These are phyloP conservation scores for Podaxis pistillaris DNA, from an alignment of 768 basidiomycete species.

Conservation along the genomic window DNA sequence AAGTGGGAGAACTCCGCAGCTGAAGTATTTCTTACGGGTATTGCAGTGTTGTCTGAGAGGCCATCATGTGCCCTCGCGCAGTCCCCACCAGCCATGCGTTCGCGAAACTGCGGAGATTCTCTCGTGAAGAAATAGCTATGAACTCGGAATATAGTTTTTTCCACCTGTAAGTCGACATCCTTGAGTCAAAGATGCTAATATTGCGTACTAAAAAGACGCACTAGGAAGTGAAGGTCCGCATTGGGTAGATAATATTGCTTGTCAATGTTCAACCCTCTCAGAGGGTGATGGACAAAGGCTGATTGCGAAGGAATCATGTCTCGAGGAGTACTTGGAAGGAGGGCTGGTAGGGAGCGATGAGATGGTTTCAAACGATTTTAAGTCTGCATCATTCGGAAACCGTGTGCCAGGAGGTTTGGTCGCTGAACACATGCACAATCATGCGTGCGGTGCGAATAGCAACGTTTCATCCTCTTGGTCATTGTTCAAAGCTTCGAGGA, in stretches of 20 bases:
- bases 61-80: conserved; percentile 29
- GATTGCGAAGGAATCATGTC: neutral
- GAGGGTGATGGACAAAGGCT: neutral
- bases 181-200: neutral
- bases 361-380: too few species aligned
- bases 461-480: too few species aligned
- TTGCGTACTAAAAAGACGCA: neutral
- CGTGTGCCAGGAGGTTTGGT: too few species aligned
- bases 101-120: conserved; percentile 46
- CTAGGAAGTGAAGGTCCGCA: conserved; percentile 2
- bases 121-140: conserved; percentile 55
- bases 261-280: neutral
- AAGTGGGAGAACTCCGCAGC: conserved; percentile 52
- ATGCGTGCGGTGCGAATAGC: too few species aligned
- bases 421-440: too few species aligned
- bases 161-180: conserved; percentile 30
- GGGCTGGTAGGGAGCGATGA: too few species aligned
- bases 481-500: too few species aligned
- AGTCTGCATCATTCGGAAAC: too few species aligned
- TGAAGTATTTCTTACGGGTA: conserved; percentile 40
- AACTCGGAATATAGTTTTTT: conserved; percentile 45
- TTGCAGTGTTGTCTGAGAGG: conserved; percentile 31
- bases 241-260: neutral
- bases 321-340: neutral
- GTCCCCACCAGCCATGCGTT: conserved; percentile 25